Base-by-base conservation (phyloP, 169 alveolate genomes). In the Theileria orientalis region DNA sequence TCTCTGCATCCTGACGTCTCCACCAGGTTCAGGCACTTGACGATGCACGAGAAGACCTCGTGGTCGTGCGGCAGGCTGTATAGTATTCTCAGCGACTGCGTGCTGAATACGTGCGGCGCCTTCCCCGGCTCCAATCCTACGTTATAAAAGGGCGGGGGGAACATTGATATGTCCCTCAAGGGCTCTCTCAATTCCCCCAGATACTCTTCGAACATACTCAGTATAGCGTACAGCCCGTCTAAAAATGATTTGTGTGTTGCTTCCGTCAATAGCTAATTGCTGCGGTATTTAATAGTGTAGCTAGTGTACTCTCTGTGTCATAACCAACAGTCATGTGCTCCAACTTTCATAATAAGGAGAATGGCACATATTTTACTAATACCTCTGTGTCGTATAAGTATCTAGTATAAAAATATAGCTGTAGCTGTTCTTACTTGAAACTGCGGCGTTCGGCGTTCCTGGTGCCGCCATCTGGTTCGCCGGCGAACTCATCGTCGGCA, bases 101-200 rank as follows among this genome's bases (percentile, higher is more conserved):
- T 79, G 51, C 87, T 79, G 83, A 79, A 79, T 29, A 79, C 47
- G 27, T 68, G 68, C 27, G 51, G 74, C 32, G 71, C 70, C 29
- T 56, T 44, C 25, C 76, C 87, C 33, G 78, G 83, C 59, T 79
- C 87, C 37, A 47, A 14, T 3, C 51, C 6, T 37, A 41, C 41
- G 42, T 71, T 56, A 49, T 79, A 79, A 56, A 76, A 54, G 29
- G 74, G 72, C 5, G 92, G 92, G 47, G 92, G 92, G 76, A 84
- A 87, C 68, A 87, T 62, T 16, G 92, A 88, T 3, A 87, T 66
- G 30, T 78, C 91, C 25, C 92, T 62, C 49, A 87, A 69, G n/a
- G 90, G 90, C 69, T 84, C 92, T 41, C 90, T 71, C n/a, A 87
- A 83, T 32, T 87, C 92, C 5, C 79, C 71, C 7, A 87, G 73